These are phyloP conservation scores for Orbilia javanica DNA, from an alignment of 2,329 filamentous ascomycete species.

Conservation along the genomic window DNA sequence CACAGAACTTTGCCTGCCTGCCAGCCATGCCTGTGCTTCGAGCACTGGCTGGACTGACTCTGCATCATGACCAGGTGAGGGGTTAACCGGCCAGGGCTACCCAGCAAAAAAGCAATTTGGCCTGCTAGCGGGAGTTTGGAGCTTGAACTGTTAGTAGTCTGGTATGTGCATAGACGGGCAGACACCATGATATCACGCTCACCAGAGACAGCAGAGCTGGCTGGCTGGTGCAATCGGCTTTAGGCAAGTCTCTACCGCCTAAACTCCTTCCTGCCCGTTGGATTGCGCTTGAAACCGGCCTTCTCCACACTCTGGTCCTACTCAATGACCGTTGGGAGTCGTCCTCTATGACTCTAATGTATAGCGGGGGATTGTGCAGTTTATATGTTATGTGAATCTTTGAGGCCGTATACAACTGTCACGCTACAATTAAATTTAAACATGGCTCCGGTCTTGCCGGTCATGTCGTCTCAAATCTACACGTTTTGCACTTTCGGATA, in stretches of 20 bases:
- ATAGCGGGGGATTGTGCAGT: no score
- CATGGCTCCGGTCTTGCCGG: no score
- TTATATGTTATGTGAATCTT: no score
- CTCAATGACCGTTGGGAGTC: no score
- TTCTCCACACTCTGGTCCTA: no score
- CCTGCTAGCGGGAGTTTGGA: conserved; percentile 11
- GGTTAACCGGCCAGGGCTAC: conserved; percentile 29
- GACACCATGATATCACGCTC: conserved; percentile 4
- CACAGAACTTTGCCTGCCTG: no score
- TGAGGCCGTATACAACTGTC: no score
- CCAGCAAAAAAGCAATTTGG: conserved; percentile 32
- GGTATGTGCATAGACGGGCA: neutral
- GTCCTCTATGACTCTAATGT: no score
- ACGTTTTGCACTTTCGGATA: conserved; percentile 5
- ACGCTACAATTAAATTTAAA: no score
- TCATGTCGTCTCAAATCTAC: neutral
- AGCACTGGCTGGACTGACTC: neutral
- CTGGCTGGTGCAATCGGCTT: conserved; percentile 25
- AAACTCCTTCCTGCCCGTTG: conserved; percentile 28
- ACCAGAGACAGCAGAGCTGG: neutral
- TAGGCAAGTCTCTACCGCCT: conserved; percentile 52
- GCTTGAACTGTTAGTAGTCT: neutral
- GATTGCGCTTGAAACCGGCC: neutral
- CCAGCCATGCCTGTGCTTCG: no score
- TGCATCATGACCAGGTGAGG: conserved; percentile 25